phyloP scores from a whole-genome alignment of 306 rosid species.

The Castanea sativa region DNA sequence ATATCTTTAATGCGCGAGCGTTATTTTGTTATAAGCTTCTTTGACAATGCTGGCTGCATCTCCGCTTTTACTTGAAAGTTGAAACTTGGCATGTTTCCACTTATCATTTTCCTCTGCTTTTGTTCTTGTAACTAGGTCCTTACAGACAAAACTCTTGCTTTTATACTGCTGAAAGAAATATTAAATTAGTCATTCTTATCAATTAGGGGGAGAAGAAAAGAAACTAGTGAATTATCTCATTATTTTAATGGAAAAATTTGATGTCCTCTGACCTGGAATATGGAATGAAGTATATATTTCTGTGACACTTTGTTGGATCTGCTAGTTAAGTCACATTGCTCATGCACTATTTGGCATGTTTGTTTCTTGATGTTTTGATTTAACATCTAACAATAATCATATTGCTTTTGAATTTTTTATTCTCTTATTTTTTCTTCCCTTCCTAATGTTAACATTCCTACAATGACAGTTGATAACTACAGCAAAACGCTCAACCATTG shows the following conservation, averaged over 20 bases:
- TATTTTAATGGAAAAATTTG: background rate
- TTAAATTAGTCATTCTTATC: background rate
- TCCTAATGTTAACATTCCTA: constrained; percentile 20
- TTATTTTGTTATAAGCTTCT: background rate
- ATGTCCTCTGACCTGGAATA: background rate
- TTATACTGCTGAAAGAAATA: background rate
- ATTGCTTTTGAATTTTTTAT: background rate
- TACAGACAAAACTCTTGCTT: background rate
- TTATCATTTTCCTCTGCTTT: background rate
- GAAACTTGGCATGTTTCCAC: background rate
- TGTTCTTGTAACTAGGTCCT: background rate
- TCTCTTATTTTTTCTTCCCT: background rate
- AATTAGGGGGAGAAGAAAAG: background rate
- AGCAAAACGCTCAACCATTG: constrained; percentile 59
- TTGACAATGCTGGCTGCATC: background rate
- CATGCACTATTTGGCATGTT: background rate
- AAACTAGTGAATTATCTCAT: background rate
- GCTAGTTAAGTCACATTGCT: background rate
- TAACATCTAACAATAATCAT: background rate
- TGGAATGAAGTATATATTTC: background rate
- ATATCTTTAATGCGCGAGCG: background rate
- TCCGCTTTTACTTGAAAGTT: background rate
- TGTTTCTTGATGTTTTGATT: background rate
- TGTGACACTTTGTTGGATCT: background rate
- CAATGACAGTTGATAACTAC: constrained; percentile 64